Evolutionary conservation across 148 eudicot species (phyloP), one percentile per base, ranked within the genome.

Genomic region (Euryodendron excelsum): DNA sequence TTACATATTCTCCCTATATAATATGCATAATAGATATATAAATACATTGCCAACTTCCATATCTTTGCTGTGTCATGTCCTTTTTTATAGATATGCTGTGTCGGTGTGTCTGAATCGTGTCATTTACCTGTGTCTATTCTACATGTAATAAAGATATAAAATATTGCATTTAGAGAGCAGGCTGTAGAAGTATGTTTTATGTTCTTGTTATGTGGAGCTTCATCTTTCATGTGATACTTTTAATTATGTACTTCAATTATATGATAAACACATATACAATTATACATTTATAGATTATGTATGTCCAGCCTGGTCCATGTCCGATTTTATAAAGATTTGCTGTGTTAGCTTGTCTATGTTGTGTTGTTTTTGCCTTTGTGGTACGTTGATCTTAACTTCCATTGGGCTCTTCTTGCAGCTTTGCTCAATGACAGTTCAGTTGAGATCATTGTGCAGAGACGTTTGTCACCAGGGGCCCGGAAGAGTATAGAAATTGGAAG

Each of bases 401-500:
- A 31, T 81, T 34, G 41, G 17, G 59, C 59, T 80, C 55, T 37
- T 68, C 76, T 78, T 87, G 87, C 86, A 92, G 96, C 52, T 72
- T 78, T 80, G 55, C 75, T 56, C 41, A 62, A 69, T 59, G 83
- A 65, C 17, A 76, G 62, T 56, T 67, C 72, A 58, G 72, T 75
- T 72, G 81, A 84, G 78, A 73, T 67, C n/a, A 59, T 72, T 56
- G 66, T 80, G 81, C 45, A 69, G 82, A 77, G 66, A 53, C 59
- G 76, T 75, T 59, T 77, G 30, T 69, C 82, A 72, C 73, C 45
- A 9, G 73, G 81, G 75, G 74, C 77, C 21, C 75, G 63, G 61
- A 85, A 37, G 41, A 70, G 50, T 79, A 23, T 65, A 79, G 83
- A 68, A 72, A 61, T 66, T 55, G 71, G 66, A 64, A 81, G 80